Evolutionary conservation across 345 rosid genomes (phyloP).

Genomic region (Hibiscus syriacus): DNA sequence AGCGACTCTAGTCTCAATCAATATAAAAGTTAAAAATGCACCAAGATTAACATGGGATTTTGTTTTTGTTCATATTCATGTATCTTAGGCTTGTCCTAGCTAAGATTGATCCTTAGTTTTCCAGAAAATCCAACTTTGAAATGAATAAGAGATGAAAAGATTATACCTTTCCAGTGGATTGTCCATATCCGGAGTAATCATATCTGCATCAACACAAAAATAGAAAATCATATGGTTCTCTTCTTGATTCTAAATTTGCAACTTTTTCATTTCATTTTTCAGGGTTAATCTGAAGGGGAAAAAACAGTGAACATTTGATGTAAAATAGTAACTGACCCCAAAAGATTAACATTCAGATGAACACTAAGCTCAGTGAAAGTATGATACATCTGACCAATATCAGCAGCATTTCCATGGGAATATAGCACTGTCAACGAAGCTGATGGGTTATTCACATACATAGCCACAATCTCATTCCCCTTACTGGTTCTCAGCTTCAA

Average conservation of each 20-base stretch:
- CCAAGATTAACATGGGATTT: background rate
- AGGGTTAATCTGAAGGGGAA: background rate
- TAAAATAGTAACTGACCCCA: constrained; percentile 53
- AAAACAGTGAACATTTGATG: background rate
- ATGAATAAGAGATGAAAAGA: background rate
- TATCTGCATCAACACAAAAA: constrained; percentile 42
- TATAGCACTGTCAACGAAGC: constrained; percentile 68
- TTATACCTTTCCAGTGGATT: constrained; percentile 80
- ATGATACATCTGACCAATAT: constrained; percentile 66
- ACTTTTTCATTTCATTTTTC: background rate
- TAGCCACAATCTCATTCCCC: constrained; percentile 68
- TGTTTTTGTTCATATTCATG: background rate
- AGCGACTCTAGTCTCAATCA: background rate
- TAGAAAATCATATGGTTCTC: background rate
- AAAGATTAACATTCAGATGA: constrained; percentile 64
- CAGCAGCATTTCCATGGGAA: constrained; percentile 95
- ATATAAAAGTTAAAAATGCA: background rate
- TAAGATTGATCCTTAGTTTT: background rate
- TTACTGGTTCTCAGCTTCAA: constrained; percentile 49
- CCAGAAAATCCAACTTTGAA: background rate
- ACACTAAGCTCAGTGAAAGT: constrained; percentile 62
- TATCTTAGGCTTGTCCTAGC: too few relatives aligned
- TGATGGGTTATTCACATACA: constrained; percentile 56
- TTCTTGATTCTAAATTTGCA: background rate
- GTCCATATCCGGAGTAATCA: constrained; percentile 92